Evolutionary conservation across 2,329 filamentous ascomycete species (phyloP), one percentile per base, ranked within the genome.

Genomic region (Nemania abortiva): DNA sequence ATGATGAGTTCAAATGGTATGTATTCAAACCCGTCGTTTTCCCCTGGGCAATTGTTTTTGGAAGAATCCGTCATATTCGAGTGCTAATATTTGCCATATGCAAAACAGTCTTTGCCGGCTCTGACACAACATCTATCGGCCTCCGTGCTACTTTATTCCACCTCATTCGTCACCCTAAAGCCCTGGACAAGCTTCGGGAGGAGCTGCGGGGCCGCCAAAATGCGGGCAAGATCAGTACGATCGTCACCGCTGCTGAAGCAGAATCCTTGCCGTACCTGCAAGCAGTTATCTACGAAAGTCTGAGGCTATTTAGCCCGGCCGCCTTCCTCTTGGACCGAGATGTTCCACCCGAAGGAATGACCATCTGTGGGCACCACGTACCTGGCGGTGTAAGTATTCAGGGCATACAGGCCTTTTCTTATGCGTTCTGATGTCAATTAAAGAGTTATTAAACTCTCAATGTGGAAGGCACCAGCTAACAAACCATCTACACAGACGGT

Each of bases 1-100:
- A 71, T 72, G 66, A 71, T 73, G 70, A 68, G 68, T 29, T 60
- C 64, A 3, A 73, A 73, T 24, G 66, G 31, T 34, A 34, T 34
- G 5, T 34, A 34, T 9, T 34, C 4, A 4, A 34, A 9, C 5
- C 31, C 9, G 9, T 9, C 31, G 4, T 34, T 9, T 34, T 34
- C 5, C 9, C 9, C 9, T 34, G 9, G 31, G 31, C n/a, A n/a
- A n/a, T n/a, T n/a, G n/a, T n/a, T n/a, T n/a, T n/a, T n/a, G n/a
- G n/a, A n/a, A n/a, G n/a, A n/a, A n/a, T n/a, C n/a, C n/a, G n/a
- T n/a, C n/a, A n/a, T n/a, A n/a, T n/a, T n/a, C n/a, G n/a, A n/a
- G n/a, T n/a, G n/a, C n/a, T n/a, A n/a, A n/a, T n/a, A n/a, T n/a
- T n/a, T n/a, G n/a, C n/a, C n/a, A n/a, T n/a, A n/a, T n/a, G n/a